These are phyloP conservation scores for Picochlorum sp. DNA, from an alignment of 139 green algal genomes.

Conservation along the genomic window DNA sequence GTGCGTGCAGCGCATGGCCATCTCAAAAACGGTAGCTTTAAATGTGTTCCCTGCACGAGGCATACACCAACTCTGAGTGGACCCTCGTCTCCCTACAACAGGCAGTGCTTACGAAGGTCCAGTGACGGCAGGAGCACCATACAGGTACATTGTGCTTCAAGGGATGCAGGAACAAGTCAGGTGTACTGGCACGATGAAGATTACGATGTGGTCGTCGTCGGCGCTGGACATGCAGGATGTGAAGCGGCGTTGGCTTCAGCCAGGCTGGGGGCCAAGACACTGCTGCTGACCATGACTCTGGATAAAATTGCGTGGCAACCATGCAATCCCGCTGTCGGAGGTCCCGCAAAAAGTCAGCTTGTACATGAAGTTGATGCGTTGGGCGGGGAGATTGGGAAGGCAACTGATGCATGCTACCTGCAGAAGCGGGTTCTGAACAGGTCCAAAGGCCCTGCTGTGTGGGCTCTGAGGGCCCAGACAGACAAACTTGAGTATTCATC, in stretches of 20 bases:
- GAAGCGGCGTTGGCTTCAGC: conserved; percentile 90
- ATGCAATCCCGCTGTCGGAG: conserved; percentile 83
- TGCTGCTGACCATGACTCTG: conserved; percentile 92
- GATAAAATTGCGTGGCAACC: conserved; percentile 96
- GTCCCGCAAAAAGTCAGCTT: conserved; percentile 89
- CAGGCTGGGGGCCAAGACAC: conserved; percentile 70
- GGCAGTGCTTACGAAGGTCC: too few species aligned
- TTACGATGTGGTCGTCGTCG: conserved; percentile 95
- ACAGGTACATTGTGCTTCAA: background rate
- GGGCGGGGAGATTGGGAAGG: conserved; percentile 88
- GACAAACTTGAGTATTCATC: conserved; percentile 91
- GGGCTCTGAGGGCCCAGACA: conserved; percentile 93
- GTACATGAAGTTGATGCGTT: conserved; percentile 96
- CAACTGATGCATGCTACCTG: conserved; percentile 87
- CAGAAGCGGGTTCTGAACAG: conserved; percentile 94
- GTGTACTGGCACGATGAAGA: conserved; percentile 48
- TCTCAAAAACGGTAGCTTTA: too few species aligned
- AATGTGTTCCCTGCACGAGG: too few species aligned
- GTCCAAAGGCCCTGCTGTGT: conserved; percentile 93
- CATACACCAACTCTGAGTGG: too few species aligned
- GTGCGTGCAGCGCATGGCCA: too few species aligned
- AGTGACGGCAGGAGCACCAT: too few species aligned
- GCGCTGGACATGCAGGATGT: conserved; percentile 90
- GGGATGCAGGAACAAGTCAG: background rate
- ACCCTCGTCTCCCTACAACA: too few species aligned